Conservation (phyloP, 305 asterid species). For the Fraxinus greggii region DNA sequence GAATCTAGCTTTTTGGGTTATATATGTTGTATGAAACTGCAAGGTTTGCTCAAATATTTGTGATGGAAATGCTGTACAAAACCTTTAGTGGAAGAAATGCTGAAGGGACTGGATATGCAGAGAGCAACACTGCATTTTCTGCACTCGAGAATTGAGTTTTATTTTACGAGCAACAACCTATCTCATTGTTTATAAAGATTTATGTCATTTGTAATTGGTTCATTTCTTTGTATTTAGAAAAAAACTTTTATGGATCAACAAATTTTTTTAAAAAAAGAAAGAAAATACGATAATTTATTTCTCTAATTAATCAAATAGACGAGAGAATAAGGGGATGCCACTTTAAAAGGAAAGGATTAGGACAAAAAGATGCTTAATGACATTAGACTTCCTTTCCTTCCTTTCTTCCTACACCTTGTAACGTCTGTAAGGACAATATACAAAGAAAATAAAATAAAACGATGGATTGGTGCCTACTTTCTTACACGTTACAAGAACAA, state of each 20-base stretch:
- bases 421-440: not conserved
- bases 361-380: not conserved
- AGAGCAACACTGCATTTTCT: conserved; percentile 65
- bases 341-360: not conserved
- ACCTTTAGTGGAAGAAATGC: conserved; percentile 56
- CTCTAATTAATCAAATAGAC: too few relatives aligned
- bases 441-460: not conserved
- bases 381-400: not conserved
- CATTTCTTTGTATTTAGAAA: not conserved
- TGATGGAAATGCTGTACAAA: conserved; percentile 69
- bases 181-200: too few relatives aligned
- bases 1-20: not conserved
- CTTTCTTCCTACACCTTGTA: not conserved
- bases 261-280: too few relatives aligned
- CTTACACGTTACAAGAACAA: not conserved
- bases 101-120: conserved; percentile 79
- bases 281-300: too few relatives aligned
- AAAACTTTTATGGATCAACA: not conserved
- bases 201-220: not conserved
- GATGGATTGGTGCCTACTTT: not conserved
- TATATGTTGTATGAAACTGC: conserved; percentile 60
- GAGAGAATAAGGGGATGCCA: not conserved
- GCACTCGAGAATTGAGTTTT: conserved; percentile 65
- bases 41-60: conserved; percentile 81
- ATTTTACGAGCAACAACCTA: conserved; percentile 38